Evolutionary conservation across 2,329 filamentous ascomycete species (phyloP), one percentile per base, ranked within the genome.

Genomic region (Diaporthe eres): DNA sequence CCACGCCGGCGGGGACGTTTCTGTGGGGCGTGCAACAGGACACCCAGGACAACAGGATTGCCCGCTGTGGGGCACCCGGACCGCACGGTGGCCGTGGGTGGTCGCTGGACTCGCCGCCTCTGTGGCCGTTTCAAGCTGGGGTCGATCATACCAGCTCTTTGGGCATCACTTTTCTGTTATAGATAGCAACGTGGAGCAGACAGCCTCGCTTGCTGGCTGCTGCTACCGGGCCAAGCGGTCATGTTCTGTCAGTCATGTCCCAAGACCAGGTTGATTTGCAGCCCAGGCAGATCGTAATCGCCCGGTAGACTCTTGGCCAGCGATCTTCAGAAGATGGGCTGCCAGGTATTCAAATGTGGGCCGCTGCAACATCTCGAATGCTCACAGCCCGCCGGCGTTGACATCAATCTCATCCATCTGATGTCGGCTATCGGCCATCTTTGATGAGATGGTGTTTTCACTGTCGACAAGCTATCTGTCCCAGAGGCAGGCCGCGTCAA

Each of bases 271-370:
- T 12, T 12, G 63, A 68, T 68, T 53, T 53, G 19, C 65, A 53
- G 65, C 65, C 65, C 65, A 68, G 65, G 65, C 47, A 68, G 44
- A 70, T 70, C 65, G 13, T 15, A 17, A 70, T 70, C 65, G 49
- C 47, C 65, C 65, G 47, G 47, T 70, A 12, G 49, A 28, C 22
- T 55, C 49, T 70, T 70, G 65, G 65, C 65, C 49, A 70, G 34
- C 47, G 49, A 55, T 68, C 49, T 42, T 17, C 49, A 55, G 34
- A 42, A 7, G 28, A 17, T 42, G 49, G 49, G 31, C 37, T 31
- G 34, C 44, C 31, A 55, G 49, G 31, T 25, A 68, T 28, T 53
- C 47, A 68, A 42, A 42, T 70, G 65, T 70, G 65, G 49, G 65
- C 17, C 49, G n/a, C 31, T n/a, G 34, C 34, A 55, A 42, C 65